Evolutionary conservation across 2,329 filamentous ascomycete species (phyloP).

Genomic region (Diaporthe velutina): DNA sequence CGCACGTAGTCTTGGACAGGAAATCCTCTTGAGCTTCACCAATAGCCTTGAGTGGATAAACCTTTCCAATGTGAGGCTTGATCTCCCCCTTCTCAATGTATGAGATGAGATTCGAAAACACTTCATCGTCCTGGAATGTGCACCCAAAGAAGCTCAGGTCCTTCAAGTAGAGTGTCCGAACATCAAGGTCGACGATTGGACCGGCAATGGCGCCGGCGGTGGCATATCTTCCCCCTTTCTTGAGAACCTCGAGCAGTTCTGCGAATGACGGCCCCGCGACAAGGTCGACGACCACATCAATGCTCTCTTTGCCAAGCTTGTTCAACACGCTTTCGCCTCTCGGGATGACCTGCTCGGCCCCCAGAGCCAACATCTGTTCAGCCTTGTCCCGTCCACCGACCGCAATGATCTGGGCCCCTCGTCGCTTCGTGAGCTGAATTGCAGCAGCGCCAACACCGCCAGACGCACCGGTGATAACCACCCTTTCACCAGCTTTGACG

Average conservation of each 20-base stretch:
- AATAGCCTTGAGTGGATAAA: background rate
- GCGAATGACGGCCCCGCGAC: background rate
- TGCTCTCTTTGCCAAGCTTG: background rate
- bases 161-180: background rate
- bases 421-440: background rate
- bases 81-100: background rate
- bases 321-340: background rate
- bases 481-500: background rate
- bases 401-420: background rate
- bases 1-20: no score
- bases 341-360: background rate
- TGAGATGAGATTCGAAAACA: background rate
- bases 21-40: background rate
- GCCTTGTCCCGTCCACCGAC: background rate
- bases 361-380: background rate
- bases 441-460: background rate
- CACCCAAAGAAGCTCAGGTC: constrained; percentile 1
- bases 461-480: background rate
- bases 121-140: background rate
- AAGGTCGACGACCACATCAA: background rate
- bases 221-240: background rate
- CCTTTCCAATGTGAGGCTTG: background rate
- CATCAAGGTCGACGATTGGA: background rate
- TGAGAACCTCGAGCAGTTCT: background rate
- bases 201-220: background rate